Evolutionary conservation across 257 asterid species (phyloP).

Genomic region (Fraxinus quadrangulata): DNA sequence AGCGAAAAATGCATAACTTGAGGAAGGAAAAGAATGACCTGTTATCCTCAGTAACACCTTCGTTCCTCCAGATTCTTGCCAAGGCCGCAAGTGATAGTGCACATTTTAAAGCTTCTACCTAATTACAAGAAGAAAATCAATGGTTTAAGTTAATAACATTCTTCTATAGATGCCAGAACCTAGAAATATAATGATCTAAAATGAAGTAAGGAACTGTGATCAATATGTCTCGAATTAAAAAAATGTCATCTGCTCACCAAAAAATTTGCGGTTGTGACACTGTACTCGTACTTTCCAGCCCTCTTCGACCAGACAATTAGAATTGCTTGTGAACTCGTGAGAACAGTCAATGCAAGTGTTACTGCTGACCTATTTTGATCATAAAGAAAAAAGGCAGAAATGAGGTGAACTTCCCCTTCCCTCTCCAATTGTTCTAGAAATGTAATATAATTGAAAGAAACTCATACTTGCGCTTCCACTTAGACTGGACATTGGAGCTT

Average conservation of each 20-base stretch:
- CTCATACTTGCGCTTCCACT: slow-evolving; percentile 88
- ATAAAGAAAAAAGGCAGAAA: slow-evolving; percentile 1
- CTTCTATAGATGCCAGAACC: slow-evolving; percentile 15
- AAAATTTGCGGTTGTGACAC: slow-evolving; percentile 97
- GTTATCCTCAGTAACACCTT: slow-evolving; percentile 91
- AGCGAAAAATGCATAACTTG: slow-evolving; percentile 20
- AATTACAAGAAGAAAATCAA: slow-evolving; percentile 27
- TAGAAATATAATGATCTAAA: background rate
- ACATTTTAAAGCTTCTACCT: slow-evolving; percentile 97
- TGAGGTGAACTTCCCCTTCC: slow-evolving; percentile 10
- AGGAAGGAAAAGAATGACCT: slow-evolving; percentile 47
- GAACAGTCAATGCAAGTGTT: slow-evolving; percentile 79
- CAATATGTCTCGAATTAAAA: background rate
- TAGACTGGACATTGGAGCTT: slow-evolving; percentile 52
- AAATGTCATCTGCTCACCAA: slow-evolving; percentile 61
- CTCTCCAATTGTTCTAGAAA: slow-evolving; percentile 18
- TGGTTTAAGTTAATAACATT: slow-evolving; percentile 26
- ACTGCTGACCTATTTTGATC: slow-evolving; percentile 64
- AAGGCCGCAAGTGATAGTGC: slow-evolving; percentile 85
- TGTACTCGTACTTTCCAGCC: slow-evolving; percentile 96
- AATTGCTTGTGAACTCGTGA: slow-evolving; percentile 98
- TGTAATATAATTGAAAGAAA: slow-evolving; percentile 15
- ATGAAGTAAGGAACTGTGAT: slow-evolving; percentile 11
- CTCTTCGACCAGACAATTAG: slow-evolving; percentile 99
- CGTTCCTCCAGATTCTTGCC: slow-evolving; percentile 79